These are phyloP conservation scores for Tripidium arundinaceum DNA, from an alignment of 202 grass and related monocot species.

Conservation along the genomic window DNA sequence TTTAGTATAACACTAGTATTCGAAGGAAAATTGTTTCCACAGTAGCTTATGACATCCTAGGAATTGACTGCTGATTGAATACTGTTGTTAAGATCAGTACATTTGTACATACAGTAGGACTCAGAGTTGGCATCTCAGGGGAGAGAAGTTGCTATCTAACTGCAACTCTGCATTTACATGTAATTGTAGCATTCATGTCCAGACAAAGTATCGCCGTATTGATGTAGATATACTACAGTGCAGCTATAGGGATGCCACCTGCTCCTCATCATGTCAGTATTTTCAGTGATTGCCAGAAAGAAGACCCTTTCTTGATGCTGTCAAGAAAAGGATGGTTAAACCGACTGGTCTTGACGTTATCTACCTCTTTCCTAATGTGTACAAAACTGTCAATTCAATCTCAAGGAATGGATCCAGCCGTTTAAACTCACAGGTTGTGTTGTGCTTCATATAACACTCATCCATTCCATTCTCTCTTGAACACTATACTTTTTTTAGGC, in stretches of 20 bases:
- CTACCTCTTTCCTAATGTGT: constrained; percentile 5
- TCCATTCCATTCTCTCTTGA: neutral
- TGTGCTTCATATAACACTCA: neutral
- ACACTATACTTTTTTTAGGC: neutral
- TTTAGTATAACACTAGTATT: neutral
- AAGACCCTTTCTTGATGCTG: constrained; percentile 25
- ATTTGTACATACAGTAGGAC: neutral
- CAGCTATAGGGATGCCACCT: constrained; percentile 21
- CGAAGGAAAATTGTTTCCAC: neutral
- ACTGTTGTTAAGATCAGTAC: neutral
- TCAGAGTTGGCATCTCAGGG: neutral
- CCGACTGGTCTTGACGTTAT: constrained; percentile 12
- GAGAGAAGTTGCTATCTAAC: neutral
- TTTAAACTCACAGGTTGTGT: neutral
- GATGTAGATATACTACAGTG: constrained; percentile 28
- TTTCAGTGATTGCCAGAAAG: constrained; percentile 22
- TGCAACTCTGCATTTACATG: constrained; percentile 1
- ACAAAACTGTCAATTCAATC: constrained; percentile 18
- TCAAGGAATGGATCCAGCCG: neutral
- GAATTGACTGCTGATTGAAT: neutral
- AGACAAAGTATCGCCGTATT: neutral
- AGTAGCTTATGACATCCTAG: neutral
- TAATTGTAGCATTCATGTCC: constrained; percentile 20
- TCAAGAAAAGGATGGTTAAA: constrained; percentile 43
- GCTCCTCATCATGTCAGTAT: constrained; percentile 25